These are phyloP conservation scores for Apocynum venetum DNA, from an alignment of 257 asterid species.

Conservation along the genomic window DNA sequence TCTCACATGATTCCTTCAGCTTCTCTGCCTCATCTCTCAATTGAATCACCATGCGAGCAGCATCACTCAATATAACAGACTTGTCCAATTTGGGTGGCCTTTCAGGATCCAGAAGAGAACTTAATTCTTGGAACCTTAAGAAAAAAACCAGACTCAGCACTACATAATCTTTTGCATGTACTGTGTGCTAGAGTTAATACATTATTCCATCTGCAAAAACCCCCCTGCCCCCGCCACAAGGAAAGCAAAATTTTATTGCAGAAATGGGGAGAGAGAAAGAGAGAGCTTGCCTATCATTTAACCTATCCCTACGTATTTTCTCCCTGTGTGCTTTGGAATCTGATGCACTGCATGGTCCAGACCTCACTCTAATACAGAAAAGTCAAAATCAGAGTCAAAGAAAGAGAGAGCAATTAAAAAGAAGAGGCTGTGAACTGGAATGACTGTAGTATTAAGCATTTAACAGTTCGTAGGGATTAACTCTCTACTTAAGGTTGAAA, in stretches of 20 bases:
- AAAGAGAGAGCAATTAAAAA: background rate
- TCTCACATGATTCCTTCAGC: slow-evolving; percentile 38
- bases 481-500: background rate
- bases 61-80: slow-evolving; percentile 43
- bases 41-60: slow-evolving; percentile 47
- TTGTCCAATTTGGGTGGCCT: slow-evolving; percentile 58
- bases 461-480: too few relatives aligned
- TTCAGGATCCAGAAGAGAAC: slow-evolving; percentile 55
- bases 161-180: background rate
- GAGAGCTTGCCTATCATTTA: slow-evolving; percentile 50
- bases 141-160: slow-evolving; percentile 12
- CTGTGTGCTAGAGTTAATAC: background rate
- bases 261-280: background rate
- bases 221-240: too few relatives aligned
- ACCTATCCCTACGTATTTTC: slow-evolving; percentile 55
- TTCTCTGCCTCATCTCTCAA: slow-evolving; percentile 54
- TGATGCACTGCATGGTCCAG: slow-evolving; percentile 36
- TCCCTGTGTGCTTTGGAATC: slow-evolving; percentile 60
- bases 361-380: slow-evolving; percentile 28
- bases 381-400: background rate
- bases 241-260: background rate
- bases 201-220: background rate
- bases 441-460: too few relatives aligned
- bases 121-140: slow-evolving; percentile 53
- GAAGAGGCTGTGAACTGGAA: background rate